These are phyloP conservation scores for Nannizziopsis arthrosporioides DNA, from an alignment of 2,329 filamentous ascomycete genomes.

Conservation along the genomic window DNA sequence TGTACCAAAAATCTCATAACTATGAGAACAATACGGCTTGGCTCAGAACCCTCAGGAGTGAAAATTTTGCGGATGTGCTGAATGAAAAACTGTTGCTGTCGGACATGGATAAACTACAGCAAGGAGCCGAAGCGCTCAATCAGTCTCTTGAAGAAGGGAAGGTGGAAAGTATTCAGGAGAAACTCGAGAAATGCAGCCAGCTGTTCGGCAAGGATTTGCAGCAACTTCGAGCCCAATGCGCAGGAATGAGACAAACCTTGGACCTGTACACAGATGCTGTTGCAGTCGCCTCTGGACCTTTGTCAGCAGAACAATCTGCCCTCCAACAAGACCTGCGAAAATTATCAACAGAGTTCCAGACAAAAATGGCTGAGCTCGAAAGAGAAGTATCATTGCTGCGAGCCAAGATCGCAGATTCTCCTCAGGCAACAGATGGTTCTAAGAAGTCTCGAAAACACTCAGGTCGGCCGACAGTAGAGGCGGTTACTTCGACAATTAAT, in stretches of 20 bases:
- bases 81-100: constrained; percentile 61
- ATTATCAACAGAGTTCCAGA: constrained; percentile 62
- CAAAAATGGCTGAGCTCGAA: constrained; percentile 64
- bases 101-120: constrained; percentile 59
- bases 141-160: constrained; percentile 54
- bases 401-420: constrained; percentile 56
- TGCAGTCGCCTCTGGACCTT: constrained; percentile 55
- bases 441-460: constrained; percentile 14
- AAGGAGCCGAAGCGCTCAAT: constrained; percentile 55
- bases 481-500: constrained; percentile 76
- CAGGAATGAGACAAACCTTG: constrained; percentile 67
- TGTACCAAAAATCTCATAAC: constrained; percentile 33
- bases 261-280: constrained; percentile 58
- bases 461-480: constrained; percentile 70
- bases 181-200: constrained; percentile 56
- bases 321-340: constrained; percentile 75
- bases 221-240: constrained; percentile 61
- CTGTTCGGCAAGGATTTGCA: constrained; percentile 52
- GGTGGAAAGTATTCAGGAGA: constrained; percentile 56
- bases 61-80: constrained; percentile 55
- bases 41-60: constrained; percentile 29
- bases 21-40: constrained; percentile 43
- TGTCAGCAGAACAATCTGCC: constrained; percentile 72
- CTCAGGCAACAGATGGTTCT: constrained; percentile 39
- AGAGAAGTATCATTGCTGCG: constrained; percentile 67